A percentile compares a stretch with the other conserved stretches of the same genome.
Evolutionary conservation across 2,329 filamentous ascomycete species (phyloP).

Genomic region (Colletotrichum salicis): DNA sequence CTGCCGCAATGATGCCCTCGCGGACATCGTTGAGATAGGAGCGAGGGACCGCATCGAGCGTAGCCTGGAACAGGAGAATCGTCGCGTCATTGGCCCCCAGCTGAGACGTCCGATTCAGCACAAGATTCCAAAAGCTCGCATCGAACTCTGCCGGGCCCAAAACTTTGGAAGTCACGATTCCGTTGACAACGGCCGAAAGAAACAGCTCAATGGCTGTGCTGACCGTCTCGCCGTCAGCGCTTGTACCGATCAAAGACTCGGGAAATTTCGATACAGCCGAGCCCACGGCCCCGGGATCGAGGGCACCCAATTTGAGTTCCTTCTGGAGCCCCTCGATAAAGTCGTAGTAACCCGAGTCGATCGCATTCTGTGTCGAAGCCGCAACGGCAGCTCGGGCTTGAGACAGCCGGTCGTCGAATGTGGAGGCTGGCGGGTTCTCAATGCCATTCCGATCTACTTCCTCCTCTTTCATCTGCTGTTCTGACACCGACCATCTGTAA

Average conservation of each 20-base stretch:
- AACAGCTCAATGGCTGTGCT: slow-evolving; percentile 16
- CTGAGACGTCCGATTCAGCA: slow-evolving; percentile 24
- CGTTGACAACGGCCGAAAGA: slow-evolving; percentile 34
- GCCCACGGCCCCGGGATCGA: slow-evolving; percentile 9
- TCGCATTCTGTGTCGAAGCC: slow-evolving; percentile 8
- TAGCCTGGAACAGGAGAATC: slow-evolving; percentile 9
- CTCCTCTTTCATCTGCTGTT: neutral
- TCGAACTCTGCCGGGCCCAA: slow-evolving; percentile 14
- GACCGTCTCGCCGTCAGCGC: neutral
- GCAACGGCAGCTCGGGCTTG: slow-evolving; percentile 28
- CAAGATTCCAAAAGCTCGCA: slow-evolving; percentile 12
- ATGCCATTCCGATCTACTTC: neutral
- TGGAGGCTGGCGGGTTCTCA: neutral
- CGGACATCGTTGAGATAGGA: slow-evolving; percentile 11
- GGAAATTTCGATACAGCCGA: slow-evolving; percentile 25
- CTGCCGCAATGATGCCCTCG: slow-evolving; percentile 25
- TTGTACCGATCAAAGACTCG: slow-evolving; percentile 12
- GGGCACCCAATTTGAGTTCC: slow-evolving; percentile 26
- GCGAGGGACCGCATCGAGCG: slow-evolving; percentile 18
- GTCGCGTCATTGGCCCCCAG: neutral
- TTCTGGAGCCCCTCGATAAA: slow-evolving; percentile 19
- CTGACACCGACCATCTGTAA: neutral
- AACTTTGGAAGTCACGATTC: slow-evolving; percentile 27
- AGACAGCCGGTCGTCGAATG: slow-evolving; percentile 13
- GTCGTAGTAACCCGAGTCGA: slow-evolving; percentile 8